These are phyloP conservation scores for Agrocybe praecox DNA, from an alignment of 768 basidiomycete genomes.

Conservation along the genomic window DNA sequence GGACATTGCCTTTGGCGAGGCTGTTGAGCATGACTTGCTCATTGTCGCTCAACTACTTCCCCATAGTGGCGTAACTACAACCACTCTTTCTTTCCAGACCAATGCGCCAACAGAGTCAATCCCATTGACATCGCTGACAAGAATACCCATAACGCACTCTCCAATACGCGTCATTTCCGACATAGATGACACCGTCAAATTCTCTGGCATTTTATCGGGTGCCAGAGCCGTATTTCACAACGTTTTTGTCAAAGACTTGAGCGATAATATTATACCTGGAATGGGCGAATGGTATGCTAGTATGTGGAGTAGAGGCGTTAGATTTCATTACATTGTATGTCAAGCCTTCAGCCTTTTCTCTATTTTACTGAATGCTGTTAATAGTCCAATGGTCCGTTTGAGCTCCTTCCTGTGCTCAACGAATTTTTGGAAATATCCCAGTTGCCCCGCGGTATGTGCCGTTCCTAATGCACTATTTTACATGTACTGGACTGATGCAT, in stretches of 20 bases:
- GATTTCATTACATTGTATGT: conserved; percentile 90
- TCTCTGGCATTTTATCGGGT: conserved; percentile 76
- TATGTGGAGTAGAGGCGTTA: conserved; percentile 71
- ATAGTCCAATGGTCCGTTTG: conserved; percentile 88
- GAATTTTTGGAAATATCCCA: conserved; percentile 74
- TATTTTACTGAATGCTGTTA: not conserved
- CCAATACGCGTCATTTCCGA: conserved; percentile 86
- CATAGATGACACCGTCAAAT: conserved; percentile 92
- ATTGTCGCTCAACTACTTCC: conserved; percentile 55
- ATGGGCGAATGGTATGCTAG: conserved; percentile 79
- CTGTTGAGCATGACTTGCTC: conserved; percentile 55
- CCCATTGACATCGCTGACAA: conserved; percentile 30
- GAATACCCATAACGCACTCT: conserved; percentile 58
- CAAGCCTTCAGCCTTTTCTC: not conserved
- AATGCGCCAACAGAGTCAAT: conserved; percentile 1
- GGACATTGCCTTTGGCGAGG: conserved; percentile 60
- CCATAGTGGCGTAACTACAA: not conserved
- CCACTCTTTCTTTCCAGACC: conserved; percentile 8
- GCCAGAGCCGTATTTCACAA: conserved; percentile 85
- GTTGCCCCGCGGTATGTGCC: conserved; percentile 58
- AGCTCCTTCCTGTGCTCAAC: conserved; percentile 75
- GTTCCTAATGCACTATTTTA: too few relatives aligned
- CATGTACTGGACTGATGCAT: not conserved
- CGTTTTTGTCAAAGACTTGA: conserved; percentile 86
- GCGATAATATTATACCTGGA: conserved; percentile 78